Evolutionary conservation across 768 basidiomycete species (phyloP).

Genomic region (Fomitopsis pulvina): DNA sequence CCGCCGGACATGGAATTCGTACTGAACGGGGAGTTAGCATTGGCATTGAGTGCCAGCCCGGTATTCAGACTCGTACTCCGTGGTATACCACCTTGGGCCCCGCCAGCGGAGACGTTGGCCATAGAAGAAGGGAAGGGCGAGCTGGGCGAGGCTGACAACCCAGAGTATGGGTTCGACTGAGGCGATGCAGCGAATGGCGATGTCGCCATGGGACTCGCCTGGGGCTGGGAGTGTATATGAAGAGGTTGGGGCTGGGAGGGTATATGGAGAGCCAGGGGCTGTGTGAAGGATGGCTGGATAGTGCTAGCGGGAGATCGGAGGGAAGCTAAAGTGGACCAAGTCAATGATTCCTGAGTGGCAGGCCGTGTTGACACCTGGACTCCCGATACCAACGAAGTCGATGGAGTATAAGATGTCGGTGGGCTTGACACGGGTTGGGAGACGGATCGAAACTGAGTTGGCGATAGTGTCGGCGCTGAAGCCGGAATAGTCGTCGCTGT

Average conservation of each 20-base stretch:
- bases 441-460: constrained; percentile 21
- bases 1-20: not conserved
- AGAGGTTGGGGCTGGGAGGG: constrained; percentile 8
- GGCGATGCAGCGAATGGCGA: constrained; percentile 1
- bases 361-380: constrained; percentile 6
- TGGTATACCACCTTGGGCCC: constrained; percentile 9
- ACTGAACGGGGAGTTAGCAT: not conserved
- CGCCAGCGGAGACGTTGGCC: constrained; percentile 3
- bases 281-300: constrained; percentile 21
- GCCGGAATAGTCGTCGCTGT: constrained; percentile 12
- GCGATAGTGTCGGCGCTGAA: not conserved
- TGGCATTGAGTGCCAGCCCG: constrained; percentile 7
- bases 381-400: not conserved
- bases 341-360: constrained; percentile 3
- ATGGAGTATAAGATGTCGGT: not conserved
- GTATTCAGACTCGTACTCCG: constrained; percentile 19
- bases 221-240: constrained; percentile 6
- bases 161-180: constrained; percentile 12
- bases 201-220: constrained; percentile 10
- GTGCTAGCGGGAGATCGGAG: constrained; percentile 13
- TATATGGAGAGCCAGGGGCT: no score
- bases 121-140: constrained; percentile 18
- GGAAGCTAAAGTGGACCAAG: constrained; percentile 20
- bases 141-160: constrained; percentile 16
- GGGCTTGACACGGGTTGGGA: constrained; percentile 29